Evolutionary conservation across 2,329 filamentous ascomycete genomes (phyloP).

Genomic region (Pseudofabraea citricarpa): DNA sequence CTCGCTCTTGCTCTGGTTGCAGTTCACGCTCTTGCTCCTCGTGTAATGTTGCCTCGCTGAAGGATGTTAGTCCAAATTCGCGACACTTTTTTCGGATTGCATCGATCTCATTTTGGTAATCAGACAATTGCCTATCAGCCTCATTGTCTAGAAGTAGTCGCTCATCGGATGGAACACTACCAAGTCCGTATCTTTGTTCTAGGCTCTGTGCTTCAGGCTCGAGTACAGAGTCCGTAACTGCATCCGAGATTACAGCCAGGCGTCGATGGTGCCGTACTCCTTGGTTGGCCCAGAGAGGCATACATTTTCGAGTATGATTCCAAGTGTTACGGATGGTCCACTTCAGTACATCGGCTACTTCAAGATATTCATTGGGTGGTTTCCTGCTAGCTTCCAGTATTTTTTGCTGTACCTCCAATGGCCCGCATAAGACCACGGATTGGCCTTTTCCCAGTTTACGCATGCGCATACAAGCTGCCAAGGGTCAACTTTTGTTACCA

Average conservation of each 20-base stretch:
- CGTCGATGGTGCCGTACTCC: constrained; percentile 41
- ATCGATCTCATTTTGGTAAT: not conserved
- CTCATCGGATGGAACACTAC: not conserved
- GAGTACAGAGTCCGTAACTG: constrained; percentile 29
- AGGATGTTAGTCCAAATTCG: constrained; percentile 28
- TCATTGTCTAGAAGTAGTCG: not conserved
- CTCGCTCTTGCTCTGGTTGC: constrained; percentile 56
- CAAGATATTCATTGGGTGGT: constrained; percentile 27
- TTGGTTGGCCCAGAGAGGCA: constrained; percentile 58
- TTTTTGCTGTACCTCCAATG: constrained; percentile 52
- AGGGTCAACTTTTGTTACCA: constrained; percentile 3
- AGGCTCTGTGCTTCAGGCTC: constrained; percentile 51
- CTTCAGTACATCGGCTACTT: constrained; percentile 48
- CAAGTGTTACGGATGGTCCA: constrained; percentile 58
- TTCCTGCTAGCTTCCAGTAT: constrained; percentile 33
- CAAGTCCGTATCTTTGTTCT: constrained; percentile 41
- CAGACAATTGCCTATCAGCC: not conserved
- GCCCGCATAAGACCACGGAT: constrained; percentile 55
- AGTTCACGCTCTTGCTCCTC: constrained; percentile 70
- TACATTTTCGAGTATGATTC: constrained; percentile 38
- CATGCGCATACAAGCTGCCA: constrained; percentile 67
- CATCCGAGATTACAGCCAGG: constrained; percentile 16
- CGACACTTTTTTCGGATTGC: constrained; percentile 30
- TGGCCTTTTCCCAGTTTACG: constrained; percentile 63
- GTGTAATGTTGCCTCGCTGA: constrained; percentile 37